Evolutionary conservation across 2,329 filamentous ascomycete species (phyloP), one percentile per base, ranked within the genome.

Genomic region (Epichloe brachyelytri): DNA sequence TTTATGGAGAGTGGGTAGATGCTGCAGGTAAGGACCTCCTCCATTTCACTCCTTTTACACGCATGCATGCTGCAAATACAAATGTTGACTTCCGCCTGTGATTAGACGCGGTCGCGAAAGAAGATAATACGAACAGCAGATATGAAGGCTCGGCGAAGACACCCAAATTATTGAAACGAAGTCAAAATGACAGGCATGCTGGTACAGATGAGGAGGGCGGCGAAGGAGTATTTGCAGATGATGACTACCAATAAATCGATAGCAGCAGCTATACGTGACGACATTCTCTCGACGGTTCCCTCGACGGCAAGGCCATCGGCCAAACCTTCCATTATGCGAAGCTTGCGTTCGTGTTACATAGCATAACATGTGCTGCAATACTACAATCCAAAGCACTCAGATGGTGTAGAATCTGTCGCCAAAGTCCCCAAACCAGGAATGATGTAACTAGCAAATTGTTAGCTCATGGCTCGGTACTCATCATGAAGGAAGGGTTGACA

Each of bases 1-100:
- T 98, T 7, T 98, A 98, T 64, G 87, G 88, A 36, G 93, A 97
- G 68, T 98, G 93, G 93, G 88, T 98, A 56, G 93, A 98, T 70
- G 93, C 93, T 56, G 73, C 79, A 56, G 75, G 79, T 80, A 69
- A 56, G 70, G 12, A 19, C 12, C 22, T 26, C 22, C 22, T 26
- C 17, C 38, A n/a, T 17, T 7, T 46, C 11, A 14, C n/a, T 20
- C 34, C 2, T 17, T 15, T 26, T 46, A 36, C 11, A 12, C 43
- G 22, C 15, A 17, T 44, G 30, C 3, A 46, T 10, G 17, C 12
- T 17, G 8, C 10, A 30, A 10, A 22, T 48, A 8, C 3, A 11
- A 39, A 17, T 37, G 17, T 34, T 48, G 17, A 48, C 38, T 20
- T 43, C 3, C 11, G 33, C n/a, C 22, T 45, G 37, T 51, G 15